phyloP scores from a whole-genome alignment of 441 rosid species.

The Populus trichocarpa region DNA sequence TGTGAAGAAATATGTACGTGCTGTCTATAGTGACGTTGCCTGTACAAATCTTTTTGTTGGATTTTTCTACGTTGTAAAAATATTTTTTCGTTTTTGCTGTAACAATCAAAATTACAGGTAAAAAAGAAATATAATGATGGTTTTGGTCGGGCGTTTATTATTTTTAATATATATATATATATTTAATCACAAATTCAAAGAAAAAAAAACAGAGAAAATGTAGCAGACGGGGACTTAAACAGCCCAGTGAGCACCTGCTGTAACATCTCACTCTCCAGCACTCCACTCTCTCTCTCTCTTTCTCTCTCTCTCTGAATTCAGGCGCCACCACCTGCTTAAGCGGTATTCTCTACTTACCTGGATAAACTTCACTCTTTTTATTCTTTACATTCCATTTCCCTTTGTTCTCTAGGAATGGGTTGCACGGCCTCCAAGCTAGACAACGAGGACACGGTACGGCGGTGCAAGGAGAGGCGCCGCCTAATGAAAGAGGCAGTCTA shows the following conservation, averaged over 20 bases:
- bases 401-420: conserved; percentile 43
- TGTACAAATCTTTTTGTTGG: too few relatives aligned
- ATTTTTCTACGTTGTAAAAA: too few relatives aligned
- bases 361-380: not conserved
- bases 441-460: conserved; percentile 82
- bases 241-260: not conserved
- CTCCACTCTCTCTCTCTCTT: not conserved
- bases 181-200: not conserved
- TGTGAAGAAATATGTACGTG: too few relatives aligned
- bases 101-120: too few relatives aligned
- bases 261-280: not conserved
- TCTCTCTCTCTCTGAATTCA: not conserved
- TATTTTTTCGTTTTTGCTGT: too few relatives aligned
- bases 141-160: too few relatives aligned
- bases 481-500: conserved; percentile 75
- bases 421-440: conserved; percentile 87
- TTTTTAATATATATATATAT: too few relatives aligned
- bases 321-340: conserved; percentile 17
- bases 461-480: conserved; percentile 97
- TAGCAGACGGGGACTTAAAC: not conserved
- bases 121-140: too few relatives aligned
- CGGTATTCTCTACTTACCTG: not conserved
- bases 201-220: not conserved
- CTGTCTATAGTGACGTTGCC: too few relatives aligned
- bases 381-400: not conserved